Conservation (phyloP, 164 flowering plant species). For the Nelumbo lutea region DNA sequence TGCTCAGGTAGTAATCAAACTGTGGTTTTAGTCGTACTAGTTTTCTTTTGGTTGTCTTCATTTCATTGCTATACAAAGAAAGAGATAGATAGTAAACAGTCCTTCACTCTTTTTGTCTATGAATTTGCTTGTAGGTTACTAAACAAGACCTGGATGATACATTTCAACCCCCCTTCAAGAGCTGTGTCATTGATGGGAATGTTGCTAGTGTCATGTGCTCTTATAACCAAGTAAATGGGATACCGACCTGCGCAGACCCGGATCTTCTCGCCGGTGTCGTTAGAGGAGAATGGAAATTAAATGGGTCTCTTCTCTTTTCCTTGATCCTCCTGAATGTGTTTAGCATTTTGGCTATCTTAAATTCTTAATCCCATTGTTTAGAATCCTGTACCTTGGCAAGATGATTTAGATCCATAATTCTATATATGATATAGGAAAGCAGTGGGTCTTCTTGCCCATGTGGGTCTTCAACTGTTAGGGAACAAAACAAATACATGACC, state of each 20-base stretch:
- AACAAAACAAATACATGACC: too few species aligned
- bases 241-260: constrained; percentile 60
- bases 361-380: neutral
- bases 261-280: constrained; percentile 48
- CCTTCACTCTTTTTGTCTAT: neutral
- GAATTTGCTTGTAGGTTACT: constrained; percentile 46
- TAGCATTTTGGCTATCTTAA: neutral
- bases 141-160: constrained; percentile 87
- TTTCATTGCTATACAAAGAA: too few species aligned
- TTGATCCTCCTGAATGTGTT: neutral
- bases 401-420: too few species aligned
- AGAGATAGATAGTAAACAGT: too few species aligned
- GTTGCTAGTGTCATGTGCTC: constrained; percentile 84
- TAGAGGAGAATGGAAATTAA: constrained; percentile 49
- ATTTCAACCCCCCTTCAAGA: constrained; percentile 61
- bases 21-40: neutral
- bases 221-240: constrained; percentile 64
- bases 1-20: constrained; percentile 45
- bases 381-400: too few species aligned
- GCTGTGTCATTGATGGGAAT: constrained; percentile 50
- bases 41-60: neutral
- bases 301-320: constrained; percentile 40
- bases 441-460: too few species aligned
- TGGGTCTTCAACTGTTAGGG: too few species aligned
- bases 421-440: too few species aligned